Conservation (phyloP, 257 asterid species). For the Buddleja alternifolia region DNA sequence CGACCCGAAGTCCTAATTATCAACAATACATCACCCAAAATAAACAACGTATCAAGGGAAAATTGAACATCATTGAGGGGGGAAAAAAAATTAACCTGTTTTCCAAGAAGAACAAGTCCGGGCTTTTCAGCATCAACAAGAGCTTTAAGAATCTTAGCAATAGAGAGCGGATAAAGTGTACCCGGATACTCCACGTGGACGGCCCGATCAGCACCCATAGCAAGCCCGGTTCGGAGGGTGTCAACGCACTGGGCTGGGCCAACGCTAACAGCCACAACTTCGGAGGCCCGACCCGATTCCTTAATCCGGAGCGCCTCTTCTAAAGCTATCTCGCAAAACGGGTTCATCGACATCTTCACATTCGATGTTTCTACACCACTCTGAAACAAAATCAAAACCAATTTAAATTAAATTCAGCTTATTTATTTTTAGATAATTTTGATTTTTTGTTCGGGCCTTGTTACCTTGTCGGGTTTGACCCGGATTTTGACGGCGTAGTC, state of each 20-base stretch:
- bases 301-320: conserved; percentile 90
- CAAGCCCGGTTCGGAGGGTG: conserved; percentile 94
- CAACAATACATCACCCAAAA: no score
- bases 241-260: conserved; percentile 84
- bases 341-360: conserved; percentile 99
- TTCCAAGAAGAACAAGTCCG: conserved; percentile 82
- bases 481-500: conserved; percentile 98
- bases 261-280: conserved; percentile 80
- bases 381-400: conserved; percentile 40
- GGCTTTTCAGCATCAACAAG: conserved; percentile 86
- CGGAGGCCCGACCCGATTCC: conserved; percentile 88
- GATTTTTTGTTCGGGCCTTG: neutral
- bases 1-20: no score
- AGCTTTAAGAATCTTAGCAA: conserved; percentile 89
- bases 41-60: no score
- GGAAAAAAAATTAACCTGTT: conserved; percentile 80
- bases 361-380: conserved; percentile 86
- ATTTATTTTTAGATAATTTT: neutral
- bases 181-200: conserved; percentile 79
- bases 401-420: conserved; percentile 8
- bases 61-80: no score
- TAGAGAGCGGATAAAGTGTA: conserved; percentile 69
- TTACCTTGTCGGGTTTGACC: conserved; percentile 89
- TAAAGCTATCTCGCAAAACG: conserved; percentile 91
- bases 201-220: conserved; percentile 99